Conservation (phyloP, 2,329 filamentous ascomycete species). For the Colletotrichum nymphaeae region DNA sequence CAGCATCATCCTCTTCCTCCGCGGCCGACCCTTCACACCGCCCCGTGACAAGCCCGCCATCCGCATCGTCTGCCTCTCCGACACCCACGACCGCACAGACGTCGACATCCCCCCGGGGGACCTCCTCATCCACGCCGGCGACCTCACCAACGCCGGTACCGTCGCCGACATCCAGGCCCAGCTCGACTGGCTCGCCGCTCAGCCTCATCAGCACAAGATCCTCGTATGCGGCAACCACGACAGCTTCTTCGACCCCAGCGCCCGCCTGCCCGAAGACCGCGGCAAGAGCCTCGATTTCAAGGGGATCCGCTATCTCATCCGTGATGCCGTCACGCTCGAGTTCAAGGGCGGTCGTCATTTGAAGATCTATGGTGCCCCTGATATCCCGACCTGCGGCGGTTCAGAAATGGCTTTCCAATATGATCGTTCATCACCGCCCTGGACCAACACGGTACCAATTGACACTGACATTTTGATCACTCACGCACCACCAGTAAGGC, state of each 20-base stretch:
- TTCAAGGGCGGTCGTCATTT: slow-evolving; percentile 71
- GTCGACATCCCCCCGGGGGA: slow-evolving; percentile 79
- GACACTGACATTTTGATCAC: slow-evolving; percentile 85
- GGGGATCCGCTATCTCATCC: slow-evolving; percentile 80
- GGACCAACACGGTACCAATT: slow-evolving; percentile 76
- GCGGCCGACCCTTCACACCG: slow-evolving; percentile 72
- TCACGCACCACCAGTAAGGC: slow-evolving; percentile 76
- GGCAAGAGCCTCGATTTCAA: slow-evolving; percentile 72
- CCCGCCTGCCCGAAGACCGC: slow-evolving; percentile 67
- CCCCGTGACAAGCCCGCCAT: slow-evolving; percentile 68
- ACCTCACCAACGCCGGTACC: slow-evolving; percentile 81
- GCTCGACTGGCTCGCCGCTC: slow-evolving; percentile 81
- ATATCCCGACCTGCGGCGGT: slow-evolving; percentile 82
- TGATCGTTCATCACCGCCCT: slow-evolving; percentile 71
- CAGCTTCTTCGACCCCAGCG: slow-evolving; percentile 79
- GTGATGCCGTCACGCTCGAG: slow-evolving; percentile 70
- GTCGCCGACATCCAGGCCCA: slow-evolving; percentile 81
- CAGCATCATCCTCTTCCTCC: slow-evolving; percentile 72
- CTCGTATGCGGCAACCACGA: slow-evolving; percentile 92
- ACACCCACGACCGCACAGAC: slow-evolving; percentile 79
- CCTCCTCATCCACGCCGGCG: slow-evolving; percentile 89
- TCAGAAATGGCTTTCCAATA: slow-evolving; percentile 84
- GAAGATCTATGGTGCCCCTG: slow-evolving; percentile 83
- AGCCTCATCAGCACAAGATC: slow-evolving; percentile 84
- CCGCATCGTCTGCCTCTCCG: slow-evolving; percentile 87